Percentiles rank a stretch among this genome's conserved stretches.
Conservation (phyloP, 768 basidiomycete species). For the Termitomyces sp. region DNA sequence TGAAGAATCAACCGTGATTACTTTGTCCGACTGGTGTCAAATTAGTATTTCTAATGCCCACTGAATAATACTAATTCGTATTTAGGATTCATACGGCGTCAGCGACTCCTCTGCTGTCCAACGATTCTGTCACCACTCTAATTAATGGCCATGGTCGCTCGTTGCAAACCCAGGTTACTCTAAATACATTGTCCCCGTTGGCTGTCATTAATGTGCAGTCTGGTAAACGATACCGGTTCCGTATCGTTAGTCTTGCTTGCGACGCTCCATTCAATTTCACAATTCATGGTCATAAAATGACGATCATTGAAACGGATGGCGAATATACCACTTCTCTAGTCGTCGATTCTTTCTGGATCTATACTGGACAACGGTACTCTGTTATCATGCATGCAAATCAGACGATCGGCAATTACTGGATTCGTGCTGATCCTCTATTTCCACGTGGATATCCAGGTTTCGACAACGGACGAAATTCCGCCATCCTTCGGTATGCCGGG, state of each 20-base stretch:
- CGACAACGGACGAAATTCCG: constrained; percentile 1
- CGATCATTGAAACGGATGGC: constrained; percentile 49
- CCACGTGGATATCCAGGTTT: constrained; percentile 1
- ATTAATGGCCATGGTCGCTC: background rate
- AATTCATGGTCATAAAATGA: constrained; percentile 36
- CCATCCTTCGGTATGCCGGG: background rate
- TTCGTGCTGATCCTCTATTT: constrained; percentile 21
- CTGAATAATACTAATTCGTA: background rate
- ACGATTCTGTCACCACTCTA: background rate
- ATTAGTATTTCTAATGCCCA: no score
- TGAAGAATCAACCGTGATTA: background rate
- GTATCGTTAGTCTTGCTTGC: constrained; percentile 29
- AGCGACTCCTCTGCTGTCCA: background rate
- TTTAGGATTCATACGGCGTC: background rate
- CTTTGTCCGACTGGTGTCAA: background rate
- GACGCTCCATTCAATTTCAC: constrained; percentile 34
- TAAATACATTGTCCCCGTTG: constrained; percentile 10
- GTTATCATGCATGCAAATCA: constrained; percentile 35
- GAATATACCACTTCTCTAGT: constrained; percentile 32
- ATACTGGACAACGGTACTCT: constrained; percentile 21
- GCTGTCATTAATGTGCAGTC: constrained; percentile 28
- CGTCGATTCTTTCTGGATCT: constrained; percentile 29
- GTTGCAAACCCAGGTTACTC: background rate
- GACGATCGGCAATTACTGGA: constrained; percentile 47
- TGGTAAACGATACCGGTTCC: constrained; percentile 31